Percentiles rank a stretch among this genome's conserved stretches.
Evolutionary conservation across 2,329 filamentous ascomycete species (phyloP).

Genomic region (Chaetomiaceae sp.): DNA sequence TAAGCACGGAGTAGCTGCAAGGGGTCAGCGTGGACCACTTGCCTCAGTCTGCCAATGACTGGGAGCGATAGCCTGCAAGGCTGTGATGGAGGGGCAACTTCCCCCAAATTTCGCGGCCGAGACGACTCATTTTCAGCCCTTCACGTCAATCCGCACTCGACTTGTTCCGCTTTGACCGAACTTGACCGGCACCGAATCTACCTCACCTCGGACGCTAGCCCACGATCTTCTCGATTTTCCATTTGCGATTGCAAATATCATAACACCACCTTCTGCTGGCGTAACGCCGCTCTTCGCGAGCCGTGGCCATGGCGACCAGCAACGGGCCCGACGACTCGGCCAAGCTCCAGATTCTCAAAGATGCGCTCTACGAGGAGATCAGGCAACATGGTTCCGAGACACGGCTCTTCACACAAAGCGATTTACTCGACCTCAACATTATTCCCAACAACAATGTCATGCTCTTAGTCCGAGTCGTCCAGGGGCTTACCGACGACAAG

Average conservation of each 20-base stretch:
- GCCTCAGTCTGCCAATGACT: not conserved
- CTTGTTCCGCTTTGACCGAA: no score
- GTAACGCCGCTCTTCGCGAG: no score
- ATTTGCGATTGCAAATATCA: no score
- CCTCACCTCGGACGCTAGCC: no score
- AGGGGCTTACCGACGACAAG: slow-evolving; percentile 54
- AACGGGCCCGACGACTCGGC: slow-evolving; percentile 14
- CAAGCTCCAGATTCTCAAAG: slow-evolving; percentile 48
- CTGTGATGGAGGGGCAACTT: slow-evolving; percentile 22
- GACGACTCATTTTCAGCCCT: not conserved
- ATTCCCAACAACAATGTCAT: slow-evolving; percentile 51
- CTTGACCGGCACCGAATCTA: no score
- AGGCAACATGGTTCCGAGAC: slow-evolving; percentile 42
- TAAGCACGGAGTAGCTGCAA: not conserved
- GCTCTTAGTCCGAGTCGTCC: slow-evolving; percentile 50
- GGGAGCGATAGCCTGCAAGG: slow-evolving; percentile 10
- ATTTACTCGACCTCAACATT: slow-evolving; percentile 51
- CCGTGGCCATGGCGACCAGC: slow-evolving; percentile 13
- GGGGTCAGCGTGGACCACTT: not conserved
- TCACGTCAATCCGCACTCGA: not conserved
- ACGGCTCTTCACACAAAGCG: slow-evolving; percentile 51
- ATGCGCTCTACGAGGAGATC: slow-evolving; percentile 51
- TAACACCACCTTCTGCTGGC: no score
- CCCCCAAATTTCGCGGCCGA: slow-evolving; percentile 16
- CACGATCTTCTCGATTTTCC: no score